phyloP scores from a whole-genome alignment of 2,329 filamentous ascomycete genomes.

The Cercospora canescens region DNA sequence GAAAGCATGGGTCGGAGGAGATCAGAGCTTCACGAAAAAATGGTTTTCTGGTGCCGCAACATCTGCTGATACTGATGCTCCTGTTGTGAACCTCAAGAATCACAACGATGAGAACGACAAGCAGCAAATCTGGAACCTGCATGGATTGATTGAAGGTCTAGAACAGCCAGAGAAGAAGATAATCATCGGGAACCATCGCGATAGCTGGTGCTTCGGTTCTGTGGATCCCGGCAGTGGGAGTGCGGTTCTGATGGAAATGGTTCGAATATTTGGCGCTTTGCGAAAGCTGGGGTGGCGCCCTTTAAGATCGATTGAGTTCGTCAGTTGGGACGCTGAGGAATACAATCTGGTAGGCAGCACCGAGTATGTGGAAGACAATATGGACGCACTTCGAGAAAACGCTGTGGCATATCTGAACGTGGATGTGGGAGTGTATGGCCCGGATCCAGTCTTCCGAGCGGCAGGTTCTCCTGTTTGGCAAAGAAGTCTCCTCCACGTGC shows the following conservation, averaged over 20 bases:
- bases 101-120: constrained; percentile 79
- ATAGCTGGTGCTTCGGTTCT: constrained; percentile 88
- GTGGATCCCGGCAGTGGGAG: constrained; percentile 85
- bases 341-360: constrained; percentile 95
- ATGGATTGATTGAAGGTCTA: constrained; percentile 79
- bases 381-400: constrained; percentile 69
- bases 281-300: constrained; percentile 80
- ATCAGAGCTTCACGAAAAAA: constrained; percentile 60
- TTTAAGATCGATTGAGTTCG: constrained; percentile 91
- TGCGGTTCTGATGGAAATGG: constrained; percentile 86
- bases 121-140: constrained; percentile 89
- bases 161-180: constrained; percentile 82
- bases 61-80: constrained; percentile 36
- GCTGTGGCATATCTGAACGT: constrained; percentile 91
- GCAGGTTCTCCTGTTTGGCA: constrained; percentile 79
- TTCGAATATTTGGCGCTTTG: constrained; percentile 79
- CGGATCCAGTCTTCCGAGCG: constrained; percentile 65
- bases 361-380: constrained; percentile 86
- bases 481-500: constrained; percentile 68
- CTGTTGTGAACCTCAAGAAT: constrained; percentile 79
- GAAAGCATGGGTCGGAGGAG: constrained; percentile 72
- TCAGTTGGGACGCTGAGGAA: constrained; percentile 91
- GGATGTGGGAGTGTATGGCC: constrained; percentile 75
- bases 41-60: constrained; percentile 73
- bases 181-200: constrained; percentile 89